Percentiles rank a stretch among this genome's conserved stretches.
phyloP scores from a whole-genome alignment of 352 stramenopile species.

The Globisporangium spinosum region DNA sequence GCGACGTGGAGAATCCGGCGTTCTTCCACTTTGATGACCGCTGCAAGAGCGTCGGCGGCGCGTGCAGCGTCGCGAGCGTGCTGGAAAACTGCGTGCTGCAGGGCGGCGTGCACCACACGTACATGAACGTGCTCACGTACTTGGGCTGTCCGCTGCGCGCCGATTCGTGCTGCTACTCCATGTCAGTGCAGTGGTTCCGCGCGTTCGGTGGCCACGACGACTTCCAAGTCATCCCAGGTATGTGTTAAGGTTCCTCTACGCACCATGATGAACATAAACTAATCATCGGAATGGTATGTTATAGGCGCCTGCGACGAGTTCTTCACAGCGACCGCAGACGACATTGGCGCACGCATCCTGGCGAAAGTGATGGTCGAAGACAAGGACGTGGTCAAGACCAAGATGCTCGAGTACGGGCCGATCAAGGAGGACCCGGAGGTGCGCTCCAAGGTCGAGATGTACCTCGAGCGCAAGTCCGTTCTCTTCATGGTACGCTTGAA shows the following conservation, averaged over 20 bases:
- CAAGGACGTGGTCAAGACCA: constrained; percentile 63
- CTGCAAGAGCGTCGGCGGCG: constrained; percentile 47
- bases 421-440: constrained; percentile 85
- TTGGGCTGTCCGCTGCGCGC: constrained; percentile 54
- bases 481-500: constrained; percentile 61
- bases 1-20: constrained; percentile 36
- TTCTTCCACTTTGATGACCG: constrained; percentile 53
- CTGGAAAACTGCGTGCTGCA: constrained; percentile 74
- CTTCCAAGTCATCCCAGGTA: constrained; percentile 66
- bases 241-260: not conserved
- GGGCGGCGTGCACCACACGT: constrained; percentile 79
- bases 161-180: constrained; percentile 66
- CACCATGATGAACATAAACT: too few species aligned
- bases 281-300: not conserved
- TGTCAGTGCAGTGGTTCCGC: constrained; percentile 73
- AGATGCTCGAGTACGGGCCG: constrained; percentile 80
- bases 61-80: constrained; percentile 58
- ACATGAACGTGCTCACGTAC: constrained; percentile 77
- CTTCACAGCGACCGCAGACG: constrained; percentile 76
- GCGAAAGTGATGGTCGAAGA: constrained; percentile 76
- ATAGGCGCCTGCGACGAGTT: constrained; percentile 55
- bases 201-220: constrained; percentile 59
- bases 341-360: constrained; percentile 74
- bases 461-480: constrained; percentile 73
- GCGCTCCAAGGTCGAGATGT: constrained; percentile 82